phyloP scores from a whole-genome alignment of 352 stramenopile genomes.

The Thraustochytrium sp. region DNA sequence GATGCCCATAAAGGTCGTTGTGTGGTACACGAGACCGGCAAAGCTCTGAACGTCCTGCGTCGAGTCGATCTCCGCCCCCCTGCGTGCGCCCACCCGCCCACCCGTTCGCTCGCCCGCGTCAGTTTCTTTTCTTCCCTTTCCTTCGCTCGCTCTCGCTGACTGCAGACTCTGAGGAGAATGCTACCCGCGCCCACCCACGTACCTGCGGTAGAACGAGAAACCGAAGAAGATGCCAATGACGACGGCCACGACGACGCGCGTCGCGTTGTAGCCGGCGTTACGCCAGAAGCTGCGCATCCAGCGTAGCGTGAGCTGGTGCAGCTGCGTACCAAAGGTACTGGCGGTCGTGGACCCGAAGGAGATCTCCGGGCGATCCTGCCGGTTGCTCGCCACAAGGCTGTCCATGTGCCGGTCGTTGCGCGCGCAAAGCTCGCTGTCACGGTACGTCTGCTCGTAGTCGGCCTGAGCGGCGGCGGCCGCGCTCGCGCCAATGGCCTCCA shows the following conservation, averaged over 20 bases:
- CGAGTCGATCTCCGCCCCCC: constrained; percentile 42
- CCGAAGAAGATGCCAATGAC: constrained; percentile 56
- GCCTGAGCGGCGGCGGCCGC: neutral
- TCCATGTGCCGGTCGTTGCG: constrained; percentile 52
- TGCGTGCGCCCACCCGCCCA: too few species aligned
- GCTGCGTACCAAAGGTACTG: constrained; percentile 45
- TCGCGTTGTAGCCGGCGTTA: constrained; percentile 53
- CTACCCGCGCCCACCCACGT: too few species aligned
- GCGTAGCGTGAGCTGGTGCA: constrained; percentile 24
- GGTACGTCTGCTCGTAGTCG: constrained; percentile 57
- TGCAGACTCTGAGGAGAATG: too few species aligned
- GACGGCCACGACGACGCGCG: constrained; percentile 55
- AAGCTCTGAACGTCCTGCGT: constrained; percentile 56
- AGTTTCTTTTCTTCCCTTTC: too few species aligned
- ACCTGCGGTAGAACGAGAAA: constrained; percentile 54
- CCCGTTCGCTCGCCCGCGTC: too few species aligned
- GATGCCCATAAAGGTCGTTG: constrained; percentile 70
- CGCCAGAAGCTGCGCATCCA: constrained; percentile 49
- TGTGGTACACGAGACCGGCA: constrained; percentile 73
- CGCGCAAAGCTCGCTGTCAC: constrained; percentile 50
- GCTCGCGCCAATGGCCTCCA: constrained; percentile 59
- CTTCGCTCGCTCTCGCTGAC: too few species aligned
- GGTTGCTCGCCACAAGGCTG: neutral
- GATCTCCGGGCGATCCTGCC: neutral
- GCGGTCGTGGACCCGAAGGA: constrained; percentile 50